These are phyloP conservation scores for Morella rubra DNA, from an alignment of 306 rosid genomes.

Conservation along the genomic window DNA sequence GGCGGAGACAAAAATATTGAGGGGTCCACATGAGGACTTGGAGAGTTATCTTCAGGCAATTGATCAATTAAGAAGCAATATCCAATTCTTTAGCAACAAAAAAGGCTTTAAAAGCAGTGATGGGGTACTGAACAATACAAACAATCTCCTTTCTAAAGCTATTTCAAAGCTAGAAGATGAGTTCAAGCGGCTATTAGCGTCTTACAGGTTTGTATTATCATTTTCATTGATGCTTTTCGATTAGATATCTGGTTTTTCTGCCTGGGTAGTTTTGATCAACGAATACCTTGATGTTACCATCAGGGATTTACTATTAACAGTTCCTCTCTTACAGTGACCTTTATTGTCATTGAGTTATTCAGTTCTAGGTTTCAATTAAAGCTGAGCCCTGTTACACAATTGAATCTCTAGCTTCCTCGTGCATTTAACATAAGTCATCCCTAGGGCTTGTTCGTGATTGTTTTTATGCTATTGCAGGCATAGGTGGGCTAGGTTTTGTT, in stretches of 20 bases:
- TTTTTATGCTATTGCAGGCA: conserved; percentile 11
- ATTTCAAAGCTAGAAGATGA: conserved; percentile 91
- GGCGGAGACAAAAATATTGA: conserved; percentile 79
- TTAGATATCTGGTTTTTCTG: conserved; percentile 23
- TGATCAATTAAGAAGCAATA: conserved; percentile 73
- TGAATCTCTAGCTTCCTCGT: conserved; percentile 2
- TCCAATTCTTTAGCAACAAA: conserved; percentile 69
- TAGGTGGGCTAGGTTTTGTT: not conserved
- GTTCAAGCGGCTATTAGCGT: conserved; percentile 64
- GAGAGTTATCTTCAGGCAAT: conserved; percentile 89
- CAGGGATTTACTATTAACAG: not conserved
- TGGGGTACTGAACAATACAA: conserved; percentile 65
- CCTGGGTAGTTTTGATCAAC: conserved; percentile 4
- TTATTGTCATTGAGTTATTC: not conserved
- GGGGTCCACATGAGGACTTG: conserved; percentile 92
- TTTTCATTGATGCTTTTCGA: conserved; percentile 12
- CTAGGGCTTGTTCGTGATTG: not conserved
- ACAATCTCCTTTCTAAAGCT: conserved; percentile 70
- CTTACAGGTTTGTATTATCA: conserved; percentile 69
- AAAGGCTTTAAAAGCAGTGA: conserved; percentile 72
- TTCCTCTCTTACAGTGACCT: not conserved
- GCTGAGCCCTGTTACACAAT: not conserved
- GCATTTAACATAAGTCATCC: conserved; percentile 1
- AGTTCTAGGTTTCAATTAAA: conserved; percentile 1
- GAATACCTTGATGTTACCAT: not conserved